These are phyloP conservation scores for Sequoiadendron giganteum DNA, from an alignment of 75 land plant genomes.

Conservation along the genomic window DNA sequence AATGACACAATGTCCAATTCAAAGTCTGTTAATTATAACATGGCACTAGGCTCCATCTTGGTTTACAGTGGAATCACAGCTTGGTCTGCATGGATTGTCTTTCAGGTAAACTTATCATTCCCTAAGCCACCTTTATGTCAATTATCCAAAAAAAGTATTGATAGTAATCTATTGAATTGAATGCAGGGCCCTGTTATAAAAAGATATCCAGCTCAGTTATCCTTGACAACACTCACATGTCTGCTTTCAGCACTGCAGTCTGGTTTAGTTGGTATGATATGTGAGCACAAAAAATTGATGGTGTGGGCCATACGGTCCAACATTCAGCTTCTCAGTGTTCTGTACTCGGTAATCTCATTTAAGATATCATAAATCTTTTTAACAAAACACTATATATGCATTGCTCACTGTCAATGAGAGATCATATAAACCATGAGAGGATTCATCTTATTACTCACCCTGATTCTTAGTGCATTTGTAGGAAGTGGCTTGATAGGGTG, in stretches of 20 bases:
- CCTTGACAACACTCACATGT: not conserved
- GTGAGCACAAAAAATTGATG: conserved; percentile 17
- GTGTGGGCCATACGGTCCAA: conserved; percentile 43
- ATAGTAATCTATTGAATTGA: not conserved
- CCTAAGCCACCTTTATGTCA: not conserved
- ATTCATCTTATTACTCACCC: no score
- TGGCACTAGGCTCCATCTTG: conserved; percentile 16
- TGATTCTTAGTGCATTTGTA: no score
- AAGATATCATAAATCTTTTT: not conserved
- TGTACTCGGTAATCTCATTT: conserved; percentile 35
- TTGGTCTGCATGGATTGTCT: conserved; percentile 10
- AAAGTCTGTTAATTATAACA: conserved; percentile 17
- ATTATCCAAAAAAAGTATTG: not conserved
- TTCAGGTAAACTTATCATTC: not conserved
- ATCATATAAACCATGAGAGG: no score
- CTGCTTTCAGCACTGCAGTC: conserved; percentile 19
- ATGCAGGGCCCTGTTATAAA: not conserved
- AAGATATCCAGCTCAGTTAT: not conserved
- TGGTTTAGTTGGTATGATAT: conserved; percentile 30
- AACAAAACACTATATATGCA: no score
- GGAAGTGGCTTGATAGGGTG: no score
- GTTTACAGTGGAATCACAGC: not conserved
- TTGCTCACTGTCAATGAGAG: no score
- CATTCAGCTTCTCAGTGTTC: conserved; percentile 36
- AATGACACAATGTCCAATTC: not conserved